Percentiles rank a stretch among this genome's conserved stretches.
These are phyloP conservation scores for Aurantiochytrium sp. DNA, from an alignment of 108 stramenopile genomes.

Conservation along the genomic window DNA sequence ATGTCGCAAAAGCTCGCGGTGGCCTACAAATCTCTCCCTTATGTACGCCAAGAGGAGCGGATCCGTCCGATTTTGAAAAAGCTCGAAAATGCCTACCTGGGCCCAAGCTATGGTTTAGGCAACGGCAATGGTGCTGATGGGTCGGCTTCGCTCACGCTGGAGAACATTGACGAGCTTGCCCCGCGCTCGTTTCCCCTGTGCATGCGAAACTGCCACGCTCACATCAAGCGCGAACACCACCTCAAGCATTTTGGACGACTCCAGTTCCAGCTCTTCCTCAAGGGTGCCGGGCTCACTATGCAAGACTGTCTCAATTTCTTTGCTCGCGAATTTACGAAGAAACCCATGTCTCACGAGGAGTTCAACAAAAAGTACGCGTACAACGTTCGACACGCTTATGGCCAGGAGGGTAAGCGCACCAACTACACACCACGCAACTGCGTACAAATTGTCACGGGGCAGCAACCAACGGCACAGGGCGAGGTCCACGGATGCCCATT, in stretches of 20 bases:
- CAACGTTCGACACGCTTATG: slow-evolving; percentile 91
- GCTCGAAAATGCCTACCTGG: slow-evolving; percentile 70
- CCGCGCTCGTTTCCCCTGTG: slow-evolving; percentile 82
- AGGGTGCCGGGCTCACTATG: slow-evolving; percentile 81
- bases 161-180: slow-evolving; percentile 58
- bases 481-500: slow-evolving; percentile 94
- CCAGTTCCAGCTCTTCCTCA: slow-evolving; percentile 94
- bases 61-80: slow-evolving; percentile 71
- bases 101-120: slow-evolving; percentile 31
- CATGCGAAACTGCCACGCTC: slow-evolving; percentile 77
- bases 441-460: slow-evolving; percentile 79
- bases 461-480: slow-evolving; percentile 55
- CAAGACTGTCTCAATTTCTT: slow-evolving; percentile 85
- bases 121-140: neutral
- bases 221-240: slow-evolving; percentile 72
- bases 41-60: slow-evolving; percentile 38
- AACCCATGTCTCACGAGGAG: slow-evolving; percentile 65
- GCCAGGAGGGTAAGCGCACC: slow-evolving; percentile 90
- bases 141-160: neutral
- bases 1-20: slow-evolving; percentile 32
- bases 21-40: slow-evolving; percentile 42
- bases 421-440: slow-evolving; percentile 83
- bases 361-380: slow-evolving; percentile 89
- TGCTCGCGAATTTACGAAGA: slow-evolving; percentile 71
- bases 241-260: slow-evolving; percentile 86